Evolutionary conservation across 306 rosid genomes (phyloP).

Genomic region (Rosa rugosa): DNA sequence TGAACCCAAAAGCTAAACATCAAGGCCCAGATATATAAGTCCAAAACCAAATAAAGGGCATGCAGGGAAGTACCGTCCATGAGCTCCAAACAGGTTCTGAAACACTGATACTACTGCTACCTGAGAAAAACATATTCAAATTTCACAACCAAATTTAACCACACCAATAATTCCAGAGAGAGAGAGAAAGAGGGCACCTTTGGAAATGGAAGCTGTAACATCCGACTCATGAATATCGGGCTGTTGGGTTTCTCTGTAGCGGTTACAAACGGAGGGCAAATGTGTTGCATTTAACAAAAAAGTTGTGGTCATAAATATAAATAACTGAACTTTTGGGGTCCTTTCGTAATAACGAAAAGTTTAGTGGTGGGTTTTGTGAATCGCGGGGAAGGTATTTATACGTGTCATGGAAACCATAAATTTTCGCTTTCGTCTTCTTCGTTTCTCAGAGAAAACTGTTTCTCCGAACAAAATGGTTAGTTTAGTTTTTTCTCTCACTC

Average conservation of each 20-base stretch:
- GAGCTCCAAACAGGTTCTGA: conserved; percentile 30
- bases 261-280: neutral
- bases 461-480: conserved; percentile 24
- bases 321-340: neutral
- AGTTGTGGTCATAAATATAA: neutral
- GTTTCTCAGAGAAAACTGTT: conserved; percentile 1
- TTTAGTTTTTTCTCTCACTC: neutral
- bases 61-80: conserved; percentile 46
- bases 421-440: neutral
- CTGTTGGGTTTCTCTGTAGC: no score
- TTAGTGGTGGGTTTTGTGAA: neutral
- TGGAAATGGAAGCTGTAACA: neutral
- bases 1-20: neutral
- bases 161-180: neutral
- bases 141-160: neutral
- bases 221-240: neutral
- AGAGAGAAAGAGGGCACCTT: conserved; percentile 12
- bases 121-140: conserved; percentile 19
- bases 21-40: neutral
- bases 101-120: conserved; percentile 25
- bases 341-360: neutral
- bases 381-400: neutral
- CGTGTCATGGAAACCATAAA: conserved; percentile 4
- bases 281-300: neutral
- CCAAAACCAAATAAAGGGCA: neutral